A percentile compares a stretch with the other conserved stretches of the same genome.
phyloP scores from a whole-genome alignment of 108 stramenopile species.

The Fragilariopsis cylindrus region DNA sequence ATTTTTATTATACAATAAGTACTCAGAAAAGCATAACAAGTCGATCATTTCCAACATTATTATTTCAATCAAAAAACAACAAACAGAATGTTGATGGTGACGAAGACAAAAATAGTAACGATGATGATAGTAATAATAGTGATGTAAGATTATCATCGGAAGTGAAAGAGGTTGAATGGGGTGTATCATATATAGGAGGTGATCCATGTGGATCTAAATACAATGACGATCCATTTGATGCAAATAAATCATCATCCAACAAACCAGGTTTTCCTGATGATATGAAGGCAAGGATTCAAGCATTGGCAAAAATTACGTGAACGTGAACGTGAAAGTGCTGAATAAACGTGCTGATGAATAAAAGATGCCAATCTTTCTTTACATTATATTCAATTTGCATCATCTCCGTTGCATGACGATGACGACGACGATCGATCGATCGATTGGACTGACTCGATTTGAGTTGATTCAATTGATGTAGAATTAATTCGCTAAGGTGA shows the following conservation, averaged over 20 bases:
- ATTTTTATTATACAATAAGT: too few species aligned
- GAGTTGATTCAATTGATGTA: too few species aligned
- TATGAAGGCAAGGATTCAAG: slow-evolving; percentile 58
- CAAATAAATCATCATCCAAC: slow-evolving; percentile 23
- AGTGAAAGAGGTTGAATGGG: not conserved
- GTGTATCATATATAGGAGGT: slow-evolving; percentile 42
- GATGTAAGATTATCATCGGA: not conserved
- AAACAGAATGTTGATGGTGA: too few species aligned
- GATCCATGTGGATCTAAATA: slow-evolving; percentile 64
- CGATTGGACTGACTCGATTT: too few species aligned
- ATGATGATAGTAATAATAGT: not conserved
- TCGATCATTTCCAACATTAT: too few species aligned
- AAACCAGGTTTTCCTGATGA: slow-evolving; percentile 53
- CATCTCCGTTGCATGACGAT: too few species aligned
- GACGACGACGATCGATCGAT: too few species aligned
- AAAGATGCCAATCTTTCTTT: not conserved
- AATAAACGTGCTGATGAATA: not conserved
- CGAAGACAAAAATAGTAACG: not conserved
- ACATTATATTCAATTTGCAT: too few species aligned
- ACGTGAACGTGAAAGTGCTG: not conserved
- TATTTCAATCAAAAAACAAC: too few species aligned
- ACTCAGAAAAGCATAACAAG: too few species aligned
- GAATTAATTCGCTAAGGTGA: too few species aligned
- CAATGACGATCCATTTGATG: slow-evolving; percentile 53
- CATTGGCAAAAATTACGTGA: slow-evolving; percentile 37